These are phyloP conservation scores for Penicillium sp. DNA, from an alignment of 2,329 filamentous ascomycete genomes.

Conservation along the genomic window DNA sequence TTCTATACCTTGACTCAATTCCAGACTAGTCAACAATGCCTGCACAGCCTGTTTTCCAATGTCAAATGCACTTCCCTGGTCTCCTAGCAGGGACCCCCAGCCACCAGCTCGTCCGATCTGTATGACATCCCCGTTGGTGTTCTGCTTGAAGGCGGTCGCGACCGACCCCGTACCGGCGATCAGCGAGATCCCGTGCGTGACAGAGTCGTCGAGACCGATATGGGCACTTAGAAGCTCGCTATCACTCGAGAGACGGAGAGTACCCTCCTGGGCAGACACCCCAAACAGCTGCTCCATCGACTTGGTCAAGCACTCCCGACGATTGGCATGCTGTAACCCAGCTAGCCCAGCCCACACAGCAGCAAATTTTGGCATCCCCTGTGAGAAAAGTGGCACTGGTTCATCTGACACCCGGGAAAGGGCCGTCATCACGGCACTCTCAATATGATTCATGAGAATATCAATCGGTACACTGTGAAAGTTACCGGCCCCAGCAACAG, in stretches of 20 bases:
- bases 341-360: neutral
- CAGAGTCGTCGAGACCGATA: neutral
- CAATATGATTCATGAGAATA: neutral
- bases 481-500: neutral
- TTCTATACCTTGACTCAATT: neutral
- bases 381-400: neutral
- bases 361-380: neutral
- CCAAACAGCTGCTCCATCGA: neutral
- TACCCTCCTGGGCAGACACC: neutral
- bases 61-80: slow-evolving; percentile 4
- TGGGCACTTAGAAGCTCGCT: neutral
- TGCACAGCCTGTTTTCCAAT: slow-evolving; percentile 1
- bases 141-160: neutral
- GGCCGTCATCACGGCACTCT: neutral
- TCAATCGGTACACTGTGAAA: slow-evolving; percentile 1
- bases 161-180: neutral
- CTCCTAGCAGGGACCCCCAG: slow-evolving; percentile 1
- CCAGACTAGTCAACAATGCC: neutral
- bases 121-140: neutral
- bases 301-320: neutral
- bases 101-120: neutral
- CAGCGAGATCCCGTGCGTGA: neutral
- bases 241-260: neutral
- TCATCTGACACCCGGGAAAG: neutral
- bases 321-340: slow-evolving; percentile 1